These are phyloP conservation scores for Salix arbutifolia DNA, from an alignment of 345 rosid species.

Conservation along the genomic window DNA sequence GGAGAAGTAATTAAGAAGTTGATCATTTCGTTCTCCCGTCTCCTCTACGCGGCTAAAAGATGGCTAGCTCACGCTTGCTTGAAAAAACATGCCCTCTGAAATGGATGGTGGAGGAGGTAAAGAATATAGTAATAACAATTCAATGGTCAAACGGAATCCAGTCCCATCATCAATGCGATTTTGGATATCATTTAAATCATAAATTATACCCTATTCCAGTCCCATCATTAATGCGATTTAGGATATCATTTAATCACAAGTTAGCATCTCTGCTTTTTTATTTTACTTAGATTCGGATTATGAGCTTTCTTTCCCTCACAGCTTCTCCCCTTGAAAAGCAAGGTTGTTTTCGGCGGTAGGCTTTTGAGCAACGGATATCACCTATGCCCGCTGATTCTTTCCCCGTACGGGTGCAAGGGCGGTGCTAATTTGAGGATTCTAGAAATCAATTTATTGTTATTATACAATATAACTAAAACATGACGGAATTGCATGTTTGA, in stretches of 20 bases:
- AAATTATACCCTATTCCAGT: no score
- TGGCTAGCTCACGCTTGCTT: background rate
- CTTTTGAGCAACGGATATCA: background rate
- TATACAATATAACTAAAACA: no score
- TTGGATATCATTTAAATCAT: background rate
- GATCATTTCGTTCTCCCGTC: background rate
- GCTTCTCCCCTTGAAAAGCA: background rate
- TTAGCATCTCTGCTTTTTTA: background rate
- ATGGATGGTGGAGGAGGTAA: background rate
- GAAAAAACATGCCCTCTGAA: background rate
- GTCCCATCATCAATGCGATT: background rate
- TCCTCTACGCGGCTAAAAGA: background rate
- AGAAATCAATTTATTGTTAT: no score
- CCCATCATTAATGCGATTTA: background rate
- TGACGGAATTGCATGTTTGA: no score
- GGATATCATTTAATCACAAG: background rate
- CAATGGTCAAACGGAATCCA: slow-evolving; percentile 7
- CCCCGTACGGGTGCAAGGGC: no score
- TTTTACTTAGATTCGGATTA: background rate
- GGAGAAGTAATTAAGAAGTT: background rate
- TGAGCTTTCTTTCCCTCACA: background rate
- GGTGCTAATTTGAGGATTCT: no score
- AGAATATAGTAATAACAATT: background rate
- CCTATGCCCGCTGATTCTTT: background rate
- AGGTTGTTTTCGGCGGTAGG: background rate